Percentiles rank a stretch among this genome's conserved stretches.
Conservation (phyloP, 768 basidiomycete species). For the Phlegmacium glaucopus region DNA sequence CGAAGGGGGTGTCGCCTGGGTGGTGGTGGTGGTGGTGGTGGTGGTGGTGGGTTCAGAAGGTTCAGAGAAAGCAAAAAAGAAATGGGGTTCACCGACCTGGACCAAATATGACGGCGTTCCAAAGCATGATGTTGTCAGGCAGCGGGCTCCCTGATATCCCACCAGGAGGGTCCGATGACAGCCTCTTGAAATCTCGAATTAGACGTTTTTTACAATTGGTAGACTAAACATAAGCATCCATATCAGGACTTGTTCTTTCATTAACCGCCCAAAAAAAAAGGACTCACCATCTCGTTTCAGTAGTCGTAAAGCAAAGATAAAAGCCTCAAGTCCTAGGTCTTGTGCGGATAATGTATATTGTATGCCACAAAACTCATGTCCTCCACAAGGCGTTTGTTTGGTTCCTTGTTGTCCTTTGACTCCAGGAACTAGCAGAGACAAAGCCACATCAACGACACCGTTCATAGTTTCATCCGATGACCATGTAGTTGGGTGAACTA, state of each 20-base stretch:
- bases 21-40: neutral
- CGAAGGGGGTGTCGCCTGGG: conserved; percentile 95
- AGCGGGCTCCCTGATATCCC: conserved; percentile 97
- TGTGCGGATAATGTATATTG: too few species aligned
- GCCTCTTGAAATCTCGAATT: conserved; percentile 95
- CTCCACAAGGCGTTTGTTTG: too few species aligned
- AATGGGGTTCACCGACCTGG: conserved; percentile 59
- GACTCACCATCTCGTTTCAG: neutral
- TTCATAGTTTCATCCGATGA: too few species aligned
- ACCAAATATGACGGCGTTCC: conserved; percentile 99
- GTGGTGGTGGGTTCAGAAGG: neutral
- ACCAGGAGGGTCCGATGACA: conserved; percentile 91
- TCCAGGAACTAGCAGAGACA: too few species aligned
- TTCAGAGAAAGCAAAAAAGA: neutral
- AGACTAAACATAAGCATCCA: conserved; percentile 55
- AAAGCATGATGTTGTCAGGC: conserved; percentile 98
- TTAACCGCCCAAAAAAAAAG: neutral
- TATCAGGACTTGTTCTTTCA: neutral
- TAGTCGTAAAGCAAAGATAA: too few species aligned
- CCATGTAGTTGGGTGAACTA: too few species aligned
- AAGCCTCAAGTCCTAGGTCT: too few species aligned
- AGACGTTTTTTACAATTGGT: conserved; percentile 93
- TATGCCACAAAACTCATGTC: too few species aligned
- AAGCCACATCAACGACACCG: too few species aligned
- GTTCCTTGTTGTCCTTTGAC: too few species aligned